Evolutionary conservation across 75 land plant species (phyloP), one percentile per base, ranked within the genome.

Genomic region (Cunninghamia lanceolata): DNA sequence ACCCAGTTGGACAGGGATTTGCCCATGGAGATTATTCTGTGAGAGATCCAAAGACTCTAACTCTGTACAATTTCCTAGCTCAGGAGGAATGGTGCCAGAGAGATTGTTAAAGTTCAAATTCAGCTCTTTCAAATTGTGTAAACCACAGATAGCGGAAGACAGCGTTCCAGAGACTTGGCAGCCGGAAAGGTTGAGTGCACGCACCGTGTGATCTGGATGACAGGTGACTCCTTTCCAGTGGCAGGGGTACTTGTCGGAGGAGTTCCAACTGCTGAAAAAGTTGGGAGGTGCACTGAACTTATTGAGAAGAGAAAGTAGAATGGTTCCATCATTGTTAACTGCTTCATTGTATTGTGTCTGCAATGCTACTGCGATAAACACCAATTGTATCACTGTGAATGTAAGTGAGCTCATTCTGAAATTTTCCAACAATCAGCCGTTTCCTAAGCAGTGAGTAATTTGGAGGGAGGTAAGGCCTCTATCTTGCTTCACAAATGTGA

Each of bases 1-100:
- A 30, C 92, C 91, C 59, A 91, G 45, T 36, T 85, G 85, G 30
- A 43, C 3, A 16, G 91, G 92, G 21, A 91, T 81, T 17, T 32
- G 42, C 0, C 91, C 91, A 3, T 87, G 85, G 16, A 91, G 85
- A 70, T 85, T 82, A 89, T 91, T 91, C 47, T 85, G 68, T 28
- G 87, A 91, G 85, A 91, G 87, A 82, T 90, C 86, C 28, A 87
- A 46, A 40, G 19, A 38, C 46, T 75, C 77, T n/a, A 91, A 52
- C 13, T 73, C 82, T 28, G 70, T 56, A 34, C 89, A 86, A 42
- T 42, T 40, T 39, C 74, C 85, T 17, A 90, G 83, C 47, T 83
- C 83, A 4, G 47, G 8, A n/a, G 91, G 91, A 56, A 90, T 89
- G 14, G 73, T 45, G 6, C 88, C 91, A 50, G 80, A 75, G 39